Conservation (phyloP, 1,284 basidiomycete species). For the Polyporus tsugae region DNA sequence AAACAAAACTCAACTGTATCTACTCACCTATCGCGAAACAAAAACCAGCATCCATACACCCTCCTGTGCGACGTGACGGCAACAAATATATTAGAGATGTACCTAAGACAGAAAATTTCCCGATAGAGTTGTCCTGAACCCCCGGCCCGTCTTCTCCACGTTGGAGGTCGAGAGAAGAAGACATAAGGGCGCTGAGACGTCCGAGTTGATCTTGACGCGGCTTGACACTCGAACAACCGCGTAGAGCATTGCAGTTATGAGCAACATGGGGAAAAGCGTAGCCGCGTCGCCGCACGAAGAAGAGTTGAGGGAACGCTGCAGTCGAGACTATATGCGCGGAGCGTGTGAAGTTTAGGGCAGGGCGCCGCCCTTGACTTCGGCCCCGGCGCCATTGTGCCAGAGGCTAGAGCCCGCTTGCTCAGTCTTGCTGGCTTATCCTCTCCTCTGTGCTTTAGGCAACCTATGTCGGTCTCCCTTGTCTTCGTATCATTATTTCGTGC, state of each 20-base stretch:
- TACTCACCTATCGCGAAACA: not conserved
- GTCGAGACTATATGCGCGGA: conserved; percentile 18
- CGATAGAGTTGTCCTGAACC: conserved; percentile 67
- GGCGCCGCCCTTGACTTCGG: conserved; percentile 11
- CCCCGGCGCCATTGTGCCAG: not conserved
- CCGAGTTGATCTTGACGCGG: conserved; percentile 74
- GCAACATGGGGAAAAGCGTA: conserved; percentile 82
- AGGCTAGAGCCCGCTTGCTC: not conserved
- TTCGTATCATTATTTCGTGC: conserved; percentile 1
- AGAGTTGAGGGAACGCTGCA: conserved; percentile 12
- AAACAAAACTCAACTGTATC: not conserved
- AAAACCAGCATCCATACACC: not conserved
- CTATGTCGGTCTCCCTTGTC: not conserved
- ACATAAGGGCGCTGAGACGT: conserved; percentile 82
- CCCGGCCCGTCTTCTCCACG: conserved; percentile 77
- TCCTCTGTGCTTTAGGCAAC: not conserved
- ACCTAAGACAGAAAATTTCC: not conserved
- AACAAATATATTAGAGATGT: conserved; percentile 14
- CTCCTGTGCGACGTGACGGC: not conserved
- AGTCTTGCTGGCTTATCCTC: not conserved
- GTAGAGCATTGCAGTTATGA: conserved; percentile 71
- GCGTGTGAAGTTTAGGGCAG: conserved; percentile 46
- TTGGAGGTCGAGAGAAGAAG: conserved; percentile 37
- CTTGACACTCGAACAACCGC: conserved; percentile 89
- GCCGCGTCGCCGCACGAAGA: conserved; percentile 82